Evolutionary conservation across 164 flowering plant species (phyloP).

Genomic region (Sedum album): DNA sequence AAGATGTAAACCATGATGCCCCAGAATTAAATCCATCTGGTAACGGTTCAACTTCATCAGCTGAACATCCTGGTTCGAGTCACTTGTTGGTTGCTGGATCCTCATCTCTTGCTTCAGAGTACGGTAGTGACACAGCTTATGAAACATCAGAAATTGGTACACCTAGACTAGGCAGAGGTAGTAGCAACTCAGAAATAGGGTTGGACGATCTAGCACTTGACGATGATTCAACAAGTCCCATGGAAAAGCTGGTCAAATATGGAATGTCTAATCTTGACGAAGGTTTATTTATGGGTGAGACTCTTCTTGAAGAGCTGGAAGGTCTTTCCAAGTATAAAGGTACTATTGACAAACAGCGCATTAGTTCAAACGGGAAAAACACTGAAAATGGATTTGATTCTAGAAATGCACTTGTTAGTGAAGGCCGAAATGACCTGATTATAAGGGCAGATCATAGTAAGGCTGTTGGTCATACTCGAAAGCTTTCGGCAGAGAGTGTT

Average conservation of each 20-base stretch:
- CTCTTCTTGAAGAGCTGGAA: constrained; percentile 60
- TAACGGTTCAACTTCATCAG: not conserved
- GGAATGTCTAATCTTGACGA: constrained; percentile 66
- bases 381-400: too few species aligned
- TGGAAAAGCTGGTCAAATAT: constrained; percentile 37
- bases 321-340: too few species aligned
- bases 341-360: too few species aligned
- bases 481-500: too few species aligned
- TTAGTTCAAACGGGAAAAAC: too few species aligned
- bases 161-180: constrained; percentile 49
- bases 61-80: not conserved
- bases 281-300: constrained; percentile 62
- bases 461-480: too few species aligned
- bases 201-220: constrained; percentile 40
- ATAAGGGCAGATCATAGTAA: too few species aligned
- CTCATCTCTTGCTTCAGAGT: constrained; percentile 61
- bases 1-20: not conserved
- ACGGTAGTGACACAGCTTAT: constrained; percentile 84
- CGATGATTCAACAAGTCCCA: not conserved
- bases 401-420: too few species aligned
- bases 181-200: constrained; percentile 60
- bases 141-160: constrained; percentile 84
- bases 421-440: too few species aligned
- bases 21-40: not conserved
- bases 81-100: constrained; percentile 35